Base-by-base conservation (phyloP, 139 green algal genomes). In the Tetradesmus lagerheimii region DNA sequence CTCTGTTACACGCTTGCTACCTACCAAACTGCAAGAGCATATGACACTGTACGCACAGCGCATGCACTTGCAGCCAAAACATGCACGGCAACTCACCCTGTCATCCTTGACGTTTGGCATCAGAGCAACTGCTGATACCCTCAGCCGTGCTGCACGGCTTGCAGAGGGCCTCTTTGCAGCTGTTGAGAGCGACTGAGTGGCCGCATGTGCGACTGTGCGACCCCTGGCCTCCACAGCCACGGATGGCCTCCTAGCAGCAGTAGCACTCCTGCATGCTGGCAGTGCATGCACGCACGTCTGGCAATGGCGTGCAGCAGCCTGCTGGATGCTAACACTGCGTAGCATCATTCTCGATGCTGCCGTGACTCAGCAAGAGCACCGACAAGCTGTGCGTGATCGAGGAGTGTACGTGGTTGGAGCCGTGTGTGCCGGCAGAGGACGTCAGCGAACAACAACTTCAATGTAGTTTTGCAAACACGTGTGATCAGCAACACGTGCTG, bases 31-130 rank as follows among this genome's bases (percentile, higher is more conserved):
- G 47, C 47, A 20, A 23, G 47, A 23, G 47, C 20, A 50, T 15
- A 27, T 9, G 11, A 8, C 29, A 12, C 66, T 76, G 66, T 23
- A 23, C 8, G 66, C 66, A 34, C 66, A 31, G 15, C 11, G 35
- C 66, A 31, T 31, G 16, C 66, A 76, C 11, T 29, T 31, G 66
- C 66, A 76, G 66, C 66, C 15, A 34, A 8, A 14, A 62, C 47
- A 62, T 71, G 57, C 57, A 6, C 3, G 57, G 57, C 57, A 71
- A 71, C 57, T n/a, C 57, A 71, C 80, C n/a, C 80, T 86, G 38
- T 87, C 57, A 37, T 87, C 82, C 37, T 50, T 37, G 0, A 87
- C 57, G 27, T 87, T 87, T 18, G 82, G 82, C 82, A 87, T 78
- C 2, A 87, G 82, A 8, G 82, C 82, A 12, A 87, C 57, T 57